Evolutionary conservation across 768 basidiomycete species (phyloP), one percentile per base, ranked within the genome.

Genomic region (Phlegmacium glaucopus): DNA sequence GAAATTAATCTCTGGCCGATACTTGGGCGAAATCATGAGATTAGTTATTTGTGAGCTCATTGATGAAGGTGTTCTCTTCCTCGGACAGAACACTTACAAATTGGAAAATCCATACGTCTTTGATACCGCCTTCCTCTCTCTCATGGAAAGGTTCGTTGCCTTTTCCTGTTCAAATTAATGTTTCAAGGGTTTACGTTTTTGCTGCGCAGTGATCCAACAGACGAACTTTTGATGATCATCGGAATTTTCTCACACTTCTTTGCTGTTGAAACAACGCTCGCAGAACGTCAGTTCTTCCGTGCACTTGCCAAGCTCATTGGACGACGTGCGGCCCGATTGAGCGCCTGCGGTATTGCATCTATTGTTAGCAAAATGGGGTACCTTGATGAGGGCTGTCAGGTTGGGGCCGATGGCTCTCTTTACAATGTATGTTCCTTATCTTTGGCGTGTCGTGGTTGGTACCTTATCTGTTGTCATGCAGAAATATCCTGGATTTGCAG

Each of bases 231-330:
- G 42, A 96, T 95, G 82, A 83, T 94, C 63, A 91, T 96, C 60
- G 95, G 95, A 39, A 92, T 99, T 58, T 97, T 99, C 72, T 82
- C 87, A 6, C 91, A 98, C 73, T 97, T 97, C 77, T 98, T 94
- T 62, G 90, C 89, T 32, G 74, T 98, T 36, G 94, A 97, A 71
- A 97, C 96, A 18, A 98, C 95, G 1, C 76, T 94, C 25, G 91
- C 92, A 6, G 95, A 99, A 68, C 87, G 95, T 18, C 90, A 95
- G 61, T 98, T 99, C 76, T 95, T 99, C 87, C 83, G 90, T 42
- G 86, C 90, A 2, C 82, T 98, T 30, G 91, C 95, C 1, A 86
- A 86, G 59, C 77, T 96, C 43, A 90, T 94, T 34, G 92, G 92
- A 17, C 78, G 86, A 26, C 84, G 95, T 16, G 91, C 95, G 0